Evolutionary conservation across 75 land plant species (phyloP).

Genomic region (Picea sitchensis): DNA sequence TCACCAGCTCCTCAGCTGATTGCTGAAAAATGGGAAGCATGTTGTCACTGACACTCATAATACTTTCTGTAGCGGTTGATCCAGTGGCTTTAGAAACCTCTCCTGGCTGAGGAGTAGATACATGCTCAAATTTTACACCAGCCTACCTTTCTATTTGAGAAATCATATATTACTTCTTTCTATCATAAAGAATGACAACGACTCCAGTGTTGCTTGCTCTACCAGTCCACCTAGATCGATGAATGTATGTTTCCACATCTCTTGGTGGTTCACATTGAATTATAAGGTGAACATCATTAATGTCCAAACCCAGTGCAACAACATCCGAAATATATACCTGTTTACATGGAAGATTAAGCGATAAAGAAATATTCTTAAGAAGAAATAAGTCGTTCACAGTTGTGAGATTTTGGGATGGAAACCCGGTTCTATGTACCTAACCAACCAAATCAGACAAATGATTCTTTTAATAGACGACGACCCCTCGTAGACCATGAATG

Average conservation of each 20-base stretch:
- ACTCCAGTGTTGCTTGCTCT: conserved; percentile 95
- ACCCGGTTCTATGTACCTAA: no score
- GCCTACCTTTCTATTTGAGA: conserved; percentile 87
- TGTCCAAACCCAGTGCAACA: conserved; percentile 94
- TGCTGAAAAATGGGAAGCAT: conserved; percentile 6
- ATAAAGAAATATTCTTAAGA: no score
- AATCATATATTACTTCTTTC: conserved; percentile 63
- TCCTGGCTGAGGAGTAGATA: conserved; percentile 83
- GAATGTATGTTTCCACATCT: conserved; percentile 95
- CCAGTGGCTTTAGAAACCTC: conserved; percentile 80
- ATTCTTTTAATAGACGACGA: no score
- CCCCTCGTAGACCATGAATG: no score
- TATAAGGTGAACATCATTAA: conserved; percentile 91
- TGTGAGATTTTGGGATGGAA: no score
- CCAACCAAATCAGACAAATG: no score
- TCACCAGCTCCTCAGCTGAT: conserved; percentile 50
- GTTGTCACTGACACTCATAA: conserved; percentile 72
- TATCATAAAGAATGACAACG: conserved; percentile 83
- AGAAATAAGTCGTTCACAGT: no score
- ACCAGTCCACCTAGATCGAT: conserved; percentile 97
- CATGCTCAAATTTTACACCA: conserved; percentile 85
- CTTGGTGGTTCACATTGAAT: conserved; percentile 96
- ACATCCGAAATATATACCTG: no score
- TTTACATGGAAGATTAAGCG: no score
- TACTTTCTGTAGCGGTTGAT: conserved; percentile 55